phyloP scores from a whole-genome alignment of 768 basidiomycete species.

The Auricularia heimuer region DNA sequence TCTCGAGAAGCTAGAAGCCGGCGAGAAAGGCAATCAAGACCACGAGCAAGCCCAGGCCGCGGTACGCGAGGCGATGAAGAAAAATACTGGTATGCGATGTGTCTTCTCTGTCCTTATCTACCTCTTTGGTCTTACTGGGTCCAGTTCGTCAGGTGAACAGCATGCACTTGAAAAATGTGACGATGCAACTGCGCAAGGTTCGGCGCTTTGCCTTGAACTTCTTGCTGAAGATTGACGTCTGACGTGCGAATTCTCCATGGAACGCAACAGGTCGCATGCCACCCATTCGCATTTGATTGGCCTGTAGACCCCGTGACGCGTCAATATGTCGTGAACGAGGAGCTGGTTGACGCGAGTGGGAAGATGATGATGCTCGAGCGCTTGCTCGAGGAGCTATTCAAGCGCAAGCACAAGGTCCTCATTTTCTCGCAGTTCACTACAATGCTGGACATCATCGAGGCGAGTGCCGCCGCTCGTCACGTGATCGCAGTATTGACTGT shows the following conservation, averaged over 20 bases:
- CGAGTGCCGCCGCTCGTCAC: conserved; percentile 18
- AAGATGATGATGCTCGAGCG: conserved; percentile 97
- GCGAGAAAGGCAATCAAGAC: conserved; percentile 29
- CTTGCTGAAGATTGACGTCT: not conserved
- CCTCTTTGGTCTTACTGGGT: not conserved
- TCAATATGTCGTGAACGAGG: conserved; percentile 60
- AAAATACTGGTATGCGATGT: conserved; percentile 44
- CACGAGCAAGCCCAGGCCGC: conserved; percentile 29
- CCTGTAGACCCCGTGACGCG: conserved; percentile 52
- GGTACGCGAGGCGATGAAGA: conserved; percentile 42
- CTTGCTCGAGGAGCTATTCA: conserved; percentile 73
- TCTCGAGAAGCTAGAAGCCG: conserved; percentile 47
- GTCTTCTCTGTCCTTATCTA: too few relatives aligned
- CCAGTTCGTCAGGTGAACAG: conserved; percentile 81
- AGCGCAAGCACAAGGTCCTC: conserved; percentile 73
- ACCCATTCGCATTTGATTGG: conserved; percentile 88
- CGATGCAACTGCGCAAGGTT: conserved; percentile 97
- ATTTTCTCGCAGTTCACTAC: conserved; percentile 90
- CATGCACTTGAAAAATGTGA: conserved; percentile 85
- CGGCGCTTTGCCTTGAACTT: conserved; percentile 25
- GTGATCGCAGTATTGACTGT: not conserved
- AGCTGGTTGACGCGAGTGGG: conserved; percentile 78
- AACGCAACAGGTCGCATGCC: conserved; percentile 33
- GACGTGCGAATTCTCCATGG: too few relatives aligned
- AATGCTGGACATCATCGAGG: conserved; percentile 93